Base-by-base conservation (phyloP, 108 stramenopile species). In the Discostella pseudostelligera region DNA sequence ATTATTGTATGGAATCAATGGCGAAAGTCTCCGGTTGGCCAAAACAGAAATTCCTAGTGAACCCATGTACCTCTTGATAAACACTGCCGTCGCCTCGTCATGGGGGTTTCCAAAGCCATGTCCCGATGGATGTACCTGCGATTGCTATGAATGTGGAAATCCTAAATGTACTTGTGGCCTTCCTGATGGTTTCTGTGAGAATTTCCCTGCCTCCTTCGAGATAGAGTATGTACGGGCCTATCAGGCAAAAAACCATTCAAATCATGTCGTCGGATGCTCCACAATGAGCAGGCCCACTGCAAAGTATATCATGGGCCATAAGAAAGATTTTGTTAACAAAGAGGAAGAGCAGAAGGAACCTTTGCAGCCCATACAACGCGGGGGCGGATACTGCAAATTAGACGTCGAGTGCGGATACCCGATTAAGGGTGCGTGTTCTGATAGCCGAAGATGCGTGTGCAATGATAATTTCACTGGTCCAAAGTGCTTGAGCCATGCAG, bases 191-290 rank as follows among this genome's bases (percentile, higher is more conserved):
- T 92, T 94, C 58, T 97, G 96, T 65, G 70, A 85, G 17, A 94
- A 90, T 51, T 90, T 95, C 19, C 96, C 96, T 6, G 93, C 94
- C 5, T 74, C 43, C 55, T 95, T 94, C 60, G 87, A 90, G 51
- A 92, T 96, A 57, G 87, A 89, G 29, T 87, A 93, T 63, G 89
- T 97, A 7, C 79, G 94, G 50, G 93, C 89, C 12, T 96, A 86
- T 47, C 94, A 96, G 70, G 87, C 87, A 0, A 64, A 66, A 37
- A 83, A 87, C 55, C 89, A 94, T 45, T 59, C 81, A 7, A 84
- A 81, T 49, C 93, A 92, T 56, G 65, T 60, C 22, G 58, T 92
- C 0, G 94, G 94, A 0, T 96, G 96, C 61, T 90, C 92, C 17
- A 84, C 90, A n/a, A 76, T 80, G 40, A 68, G 63, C 8, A 69